Percentiles rank a stretch among this genome's conserved stretches.
These are phyloP conservation scores for Lumnitzera racemosa DNA, from an alignment of 345 rosid genomes.

Conservation along the genomic window DNA sequence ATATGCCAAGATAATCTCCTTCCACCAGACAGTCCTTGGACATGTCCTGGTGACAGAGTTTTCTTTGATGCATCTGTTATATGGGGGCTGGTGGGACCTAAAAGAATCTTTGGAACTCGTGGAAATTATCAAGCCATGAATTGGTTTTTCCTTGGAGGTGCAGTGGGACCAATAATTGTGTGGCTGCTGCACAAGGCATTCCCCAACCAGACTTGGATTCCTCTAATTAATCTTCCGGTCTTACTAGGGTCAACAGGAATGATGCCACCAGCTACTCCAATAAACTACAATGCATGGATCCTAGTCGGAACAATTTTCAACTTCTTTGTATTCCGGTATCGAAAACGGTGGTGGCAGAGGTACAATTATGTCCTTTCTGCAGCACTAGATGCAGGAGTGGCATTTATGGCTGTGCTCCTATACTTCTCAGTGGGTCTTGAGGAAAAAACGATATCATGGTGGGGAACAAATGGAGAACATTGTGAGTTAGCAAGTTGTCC, in stretches of 20 bases:
- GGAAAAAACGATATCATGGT: conserved; percentile 47
- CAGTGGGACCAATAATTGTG: conserved; percentile 64
- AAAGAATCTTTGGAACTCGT: conserved; percentile 55
- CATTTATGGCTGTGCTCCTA: conserved; percentile 73
- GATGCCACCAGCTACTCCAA: conserved; percentile 80
- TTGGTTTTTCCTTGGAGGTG: conserved; percentile 86
- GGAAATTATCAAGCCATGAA: conserved; percentile 75
- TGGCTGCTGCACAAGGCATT: conserved; percentile 68
- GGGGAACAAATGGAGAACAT: conserved; percentile 77
- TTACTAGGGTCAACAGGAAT: conserved; percentile 67
- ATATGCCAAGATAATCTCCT: conserved; percentile 79
- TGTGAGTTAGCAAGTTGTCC: conserved; percentile 77
- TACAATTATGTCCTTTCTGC: conserved; percentile 82
- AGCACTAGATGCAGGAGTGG: conserved; percentile 79
- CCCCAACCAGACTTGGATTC: conserved; percentile 78
- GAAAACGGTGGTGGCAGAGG: conserved; percentile 86
- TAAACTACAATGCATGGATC: conserved; percentile 75
- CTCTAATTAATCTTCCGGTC: conserved; percentile 79
- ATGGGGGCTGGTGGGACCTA: conserved; percentile 90
- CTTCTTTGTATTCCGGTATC: conserved; percentile 63
- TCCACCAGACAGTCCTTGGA: conserved; percentile 73
- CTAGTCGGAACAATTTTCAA: conserved; percentile 76
- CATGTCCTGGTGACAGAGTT: conserved; percentile 76
- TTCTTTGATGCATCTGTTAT: conserved; percentile 91
- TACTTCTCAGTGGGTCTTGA: conserved; percentile 63